Conservation (phyloP, 805 yeast species). For the Zygoascus flipseniorum region DNA sequence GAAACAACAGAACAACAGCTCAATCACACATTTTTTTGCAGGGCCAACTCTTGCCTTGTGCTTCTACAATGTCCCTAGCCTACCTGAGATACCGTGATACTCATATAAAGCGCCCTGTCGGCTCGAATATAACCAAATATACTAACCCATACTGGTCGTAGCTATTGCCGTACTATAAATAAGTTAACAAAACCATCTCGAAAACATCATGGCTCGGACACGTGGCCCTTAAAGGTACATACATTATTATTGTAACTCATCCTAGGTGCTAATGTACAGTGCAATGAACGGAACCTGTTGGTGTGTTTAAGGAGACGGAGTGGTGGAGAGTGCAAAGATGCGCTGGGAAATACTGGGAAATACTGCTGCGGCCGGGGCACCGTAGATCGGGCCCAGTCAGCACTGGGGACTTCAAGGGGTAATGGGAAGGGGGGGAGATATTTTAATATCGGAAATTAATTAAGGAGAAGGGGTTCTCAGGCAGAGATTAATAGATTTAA, state of each 20-base stretch:
- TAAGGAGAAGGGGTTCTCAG: background rate
- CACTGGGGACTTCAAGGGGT: background rate
- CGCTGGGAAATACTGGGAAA: background rate
- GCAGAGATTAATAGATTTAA: no score
- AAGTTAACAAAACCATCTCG: background rate
- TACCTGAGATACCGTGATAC: no score
- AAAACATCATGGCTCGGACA: background rate
- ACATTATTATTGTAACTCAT: background rate
- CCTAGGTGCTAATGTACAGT: background rate
- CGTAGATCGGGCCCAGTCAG: no score
- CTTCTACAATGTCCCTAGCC: no score
- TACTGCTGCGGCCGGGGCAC: background rate
- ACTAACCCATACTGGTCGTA: background rate
- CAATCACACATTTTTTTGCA: no score
- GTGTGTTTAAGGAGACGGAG: background rate
- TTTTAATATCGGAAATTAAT: no score
- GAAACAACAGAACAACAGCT: no score
- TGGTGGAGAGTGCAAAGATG: background rate
- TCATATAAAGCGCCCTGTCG: no score
- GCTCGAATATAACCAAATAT: background rate
- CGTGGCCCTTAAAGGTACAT: background rate
- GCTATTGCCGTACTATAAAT: background rate
- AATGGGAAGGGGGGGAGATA: background rate
- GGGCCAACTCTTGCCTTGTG: no score
- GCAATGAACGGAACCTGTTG: background rate